Percentiles rank a stretch among this genome's conserved stretches.
These are phyloP conservation scores for Russula ochroleuca DNA, from an alignment of 768 basidiomycete species.

Conservation along the genomic window DNA sequence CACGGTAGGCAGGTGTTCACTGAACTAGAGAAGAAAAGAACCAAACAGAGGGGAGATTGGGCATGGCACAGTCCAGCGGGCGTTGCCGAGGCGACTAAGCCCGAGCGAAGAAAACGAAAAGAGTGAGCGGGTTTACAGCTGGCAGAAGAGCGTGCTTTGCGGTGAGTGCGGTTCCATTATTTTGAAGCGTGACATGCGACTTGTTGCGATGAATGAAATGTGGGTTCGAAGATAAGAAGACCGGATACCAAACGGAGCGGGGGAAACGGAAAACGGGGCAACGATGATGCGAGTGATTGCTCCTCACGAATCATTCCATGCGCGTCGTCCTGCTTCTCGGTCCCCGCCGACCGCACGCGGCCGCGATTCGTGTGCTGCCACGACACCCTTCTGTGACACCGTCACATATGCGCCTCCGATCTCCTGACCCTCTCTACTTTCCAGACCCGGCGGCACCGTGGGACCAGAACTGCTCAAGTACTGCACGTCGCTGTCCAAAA, in stretches of 20 bases:
- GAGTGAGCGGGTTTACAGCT: slow-evolving; percentile 10
- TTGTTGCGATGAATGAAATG: slow-evolving; percentile 19
- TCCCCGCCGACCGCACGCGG: slow-evolving; percentile 15
- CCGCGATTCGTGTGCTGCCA: slow-evolving; percentile 53
- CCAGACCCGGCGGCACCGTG: slow-evolving; percentile 66
- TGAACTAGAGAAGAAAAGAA: background rate
- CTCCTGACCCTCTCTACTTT: slow-evolving; percentile 40
- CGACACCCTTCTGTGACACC: slow-evolving; percentile 56
- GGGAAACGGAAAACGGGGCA: background rate
- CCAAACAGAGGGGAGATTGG: slow-evolving; percentile 1
- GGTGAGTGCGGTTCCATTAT: slow-evolving; percentile 21
- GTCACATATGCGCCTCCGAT: slow-evolving; percentile 83
- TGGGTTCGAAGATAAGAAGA: slow-evolving; percentile 9
- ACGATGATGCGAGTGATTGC: background rate
- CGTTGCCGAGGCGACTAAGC: slow-evolving; percentile 10
- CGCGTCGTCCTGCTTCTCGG: slow-evolving; percentile 20
- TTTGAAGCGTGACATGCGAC: slow-evolving; percentile 17
- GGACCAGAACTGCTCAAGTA: slow-evolving; percentile 35
- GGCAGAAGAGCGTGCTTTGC: slow-evolving; percentile 5
- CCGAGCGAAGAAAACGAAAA: background rate
- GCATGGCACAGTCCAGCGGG: slow-evolving; percentile 10
- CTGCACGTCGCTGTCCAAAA: slow-evolving; percentile 50
- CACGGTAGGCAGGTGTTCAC: slow-evolving; percentile 14
- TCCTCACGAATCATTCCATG: slow-evolving; percentile 22
- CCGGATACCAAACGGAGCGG: slow-evolving; percentile 10